A percentile compares a stretch with the other conserved stretches of the same genome.
These are phyloP conservation scores for Globisporangium emineosum DNA, from an alignment of 352 stramenopile genomes.

Conservation along the genomic window DNA sequence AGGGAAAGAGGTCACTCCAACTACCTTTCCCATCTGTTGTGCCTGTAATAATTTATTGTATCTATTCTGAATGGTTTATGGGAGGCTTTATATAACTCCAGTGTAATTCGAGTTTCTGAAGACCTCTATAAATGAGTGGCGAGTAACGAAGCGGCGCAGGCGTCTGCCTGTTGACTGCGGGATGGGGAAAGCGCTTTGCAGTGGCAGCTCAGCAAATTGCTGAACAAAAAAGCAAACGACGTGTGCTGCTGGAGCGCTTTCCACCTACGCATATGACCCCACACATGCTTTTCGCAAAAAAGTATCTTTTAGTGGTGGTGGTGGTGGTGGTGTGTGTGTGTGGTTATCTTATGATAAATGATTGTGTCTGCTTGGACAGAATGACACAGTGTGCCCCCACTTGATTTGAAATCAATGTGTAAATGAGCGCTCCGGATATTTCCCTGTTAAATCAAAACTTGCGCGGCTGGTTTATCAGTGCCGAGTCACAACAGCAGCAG, in stretches of 20 bases:
- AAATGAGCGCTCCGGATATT: neutral
- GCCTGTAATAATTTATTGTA: neutral
- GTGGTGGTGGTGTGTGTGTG: neutral
- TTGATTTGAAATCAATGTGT: neutral
- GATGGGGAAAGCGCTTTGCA: neutral
- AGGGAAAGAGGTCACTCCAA: neutral
- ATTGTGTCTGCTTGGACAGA: neutral
- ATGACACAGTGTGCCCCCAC: neutral
- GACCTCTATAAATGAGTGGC: neutral
- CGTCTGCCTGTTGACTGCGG: neutral
- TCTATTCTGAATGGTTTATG: neutral
- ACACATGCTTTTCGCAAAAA: neutral
- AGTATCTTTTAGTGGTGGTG: neutral
- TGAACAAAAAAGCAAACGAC: too few relatives aligned
- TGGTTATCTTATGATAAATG: neutral
- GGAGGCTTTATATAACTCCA: neutral
- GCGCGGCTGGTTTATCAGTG: neutral
- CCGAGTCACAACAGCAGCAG: neutral
- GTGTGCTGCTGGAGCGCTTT: neutral
- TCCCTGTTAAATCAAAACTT: neutral
- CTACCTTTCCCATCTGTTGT: neutral
- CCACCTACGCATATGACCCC: neutral
- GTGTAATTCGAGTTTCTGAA: neutral
- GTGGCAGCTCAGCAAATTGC: too few relatives aligned
- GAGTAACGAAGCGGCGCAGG: neutral